Conservation (phyloP, 2,329 filamentous ascomycete species). For the Fusarium verticillioides region DNA sequence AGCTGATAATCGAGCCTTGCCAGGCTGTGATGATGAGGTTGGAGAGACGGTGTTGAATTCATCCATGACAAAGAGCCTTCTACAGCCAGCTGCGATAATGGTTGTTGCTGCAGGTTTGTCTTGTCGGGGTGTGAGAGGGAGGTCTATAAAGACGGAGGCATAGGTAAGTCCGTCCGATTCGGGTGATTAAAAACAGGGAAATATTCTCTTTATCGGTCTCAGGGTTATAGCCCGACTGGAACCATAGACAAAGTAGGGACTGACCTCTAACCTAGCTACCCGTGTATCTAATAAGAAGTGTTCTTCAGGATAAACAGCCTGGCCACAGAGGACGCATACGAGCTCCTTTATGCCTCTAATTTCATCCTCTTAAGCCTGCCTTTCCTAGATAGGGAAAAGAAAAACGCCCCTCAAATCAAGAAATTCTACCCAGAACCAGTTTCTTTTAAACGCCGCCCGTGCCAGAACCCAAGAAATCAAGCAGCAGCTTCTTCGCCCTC, state of each 20-base stretch:
- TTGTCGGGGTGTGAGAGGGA: not conserved
- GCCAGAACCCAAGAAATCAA: slow-evolving; percentile 16
- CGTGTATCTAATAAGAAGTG: not conserved
- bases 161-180: not conserved
- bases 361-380: not conserved
- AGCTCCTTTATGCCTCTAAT: not conserved
- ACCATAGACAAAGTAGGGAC: not conserved
- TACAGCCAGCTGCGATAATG: not conserved
- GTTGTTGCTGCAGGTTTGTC: not conserved
- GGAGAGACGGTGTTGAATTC: not conserved
- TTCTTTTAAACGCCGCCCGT: slow-evolving; percentile 37
- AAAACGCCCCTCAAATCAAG: not conserved
- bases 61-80: not conserved
- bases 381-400: not conserved
- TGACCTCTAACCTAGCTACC: not conserved
- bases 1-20: not conserved
- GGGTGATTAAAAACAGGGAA: not conserved
- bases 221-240: not conserved
- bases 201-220: not conserved
- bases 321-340: not conserved
- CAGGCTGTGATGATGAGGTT: not conserved
- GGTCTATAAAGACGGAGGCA: not conserved
- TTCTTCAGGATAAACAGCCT: not conserved
- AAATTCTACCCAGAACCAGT: slow-evolving; percentile 10
- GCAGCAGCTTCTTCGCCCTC: slow-evolving; percentile 14